These are phyloP conservation scores for Cercospora sp. DNA, from an alignment of 2,329 filamentous ascomycete species.

Conservation along the genomic window DNA sequence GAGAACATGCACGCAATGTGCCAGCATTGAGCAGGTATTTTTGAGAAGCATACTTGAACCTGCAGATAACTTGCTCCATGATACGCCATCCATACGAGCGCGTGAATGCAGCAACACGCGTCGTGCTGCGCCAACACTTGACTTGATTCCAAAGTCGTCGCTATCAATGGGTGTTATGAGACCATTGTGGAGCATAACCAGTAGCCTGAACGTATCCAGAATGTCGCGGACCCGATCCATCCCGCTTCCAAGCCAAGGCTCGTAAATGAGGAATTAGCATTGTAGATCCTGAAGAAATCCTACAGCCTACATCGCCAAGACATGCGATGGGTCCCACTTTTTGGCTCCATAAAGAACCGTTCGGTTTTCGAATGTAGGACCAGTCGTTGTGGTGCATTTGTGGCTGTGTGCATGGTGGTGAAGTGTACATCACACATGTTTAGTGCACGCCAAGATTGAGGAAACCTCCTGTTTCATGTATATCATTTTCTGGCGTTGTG, in stretches of 20 bases:
- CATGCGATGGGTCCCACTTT: not conserved
- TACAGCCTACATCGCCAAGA: slow-evolving; percentile 7
- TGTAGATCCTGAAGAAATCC: slow-evolving; percentile 4
- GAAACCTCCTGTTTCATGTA: not conserved
- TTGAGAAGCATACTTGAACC: no score
- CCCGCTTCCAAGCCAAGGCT: slow-evolving; percentile 2
- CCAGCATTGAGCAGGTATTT: not conserved
- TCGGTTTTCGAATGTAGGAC: not conserved
- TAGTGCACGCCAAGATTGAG: not conserved
- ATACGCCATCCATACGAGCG: not conserved
- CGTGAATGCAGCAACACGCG: not conserved
- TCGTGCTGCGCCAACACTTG: not conserved
- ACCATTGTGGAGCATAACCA: not conserved
- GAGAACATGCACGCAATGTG: not conserved
- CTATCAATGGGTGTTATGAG: not conserved
- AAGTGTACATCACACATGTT: not conserved
- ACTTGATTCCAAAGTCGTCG: not conserved
- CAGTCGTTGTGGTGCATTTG: not conserved
- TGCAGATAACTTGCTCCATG: not conserved
- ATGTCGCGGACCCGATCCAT: not conserved
- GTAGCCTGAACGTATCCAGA: not conserved
- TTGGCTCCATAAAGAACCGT: not conserved
- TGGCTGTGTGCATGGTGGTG: not conserved
- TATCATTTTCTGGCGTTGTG: not conserved
- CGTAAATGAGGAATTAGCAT: not conserved